Evolutionary conservation across 2,329 filamentous ascomycete species (phyloP), one percentile per base, ranked within the genome.

Genomic region (Didymella lethalis): DNA sequence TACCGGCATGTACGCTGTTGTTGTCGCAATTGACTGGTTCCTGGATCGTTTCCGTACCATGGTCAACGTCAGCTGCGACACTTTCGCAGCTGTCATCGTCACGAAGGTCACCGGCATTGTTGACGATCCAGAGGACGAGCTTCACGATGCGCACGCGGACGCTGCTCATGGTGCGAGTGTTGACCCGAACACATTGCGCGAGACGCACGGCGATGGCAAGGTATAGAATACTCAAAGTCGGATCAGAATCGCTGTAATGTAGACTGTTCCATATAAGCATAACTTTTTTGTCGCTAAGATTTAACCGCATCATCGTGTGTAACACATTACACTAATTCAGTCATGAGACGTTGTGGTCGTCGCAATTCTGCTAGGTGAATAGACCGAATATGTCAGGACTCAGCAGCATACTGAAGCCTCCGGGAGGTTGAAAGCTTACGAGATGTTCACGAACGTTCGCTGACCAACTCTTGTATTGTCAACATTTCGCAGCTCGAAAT

Each of bases 21-120:
- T 85, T 14, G 79, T 84, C 2, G 82, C 82, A 25, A 84, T 85
- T 44, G 83, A 84, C 62, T 85, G 82, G 83, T 80, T 85, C 69
- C 74, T 84, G n/a, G 83, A 85, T 70, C 80, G 83, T 28, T 85
- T 85, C 78, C 77, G 83, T 14, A 85, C 83, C 0, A 78, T 80
- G 3, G 67, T 80, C 53, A 85, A 85, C 59, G 82, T 85, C 43
- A 80, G 77, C 34, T 81, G 81, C n/a, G 83, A 85, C 66, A 60
- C 83, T 1, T 84, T 79, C 55, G 81, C 79, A 0, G 79, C 77
- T 2, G 66, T 64, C 2, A 69, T 82, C 28, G 64, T 82, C 3
- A 64, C 69, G 2, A 79, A 79, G 56, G 63, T 82, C 23, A 81
- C 80, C 0, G 77, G 76, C 29, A 72, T 73, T 20, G 54, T 45